Evolutionary conservation across 805 yeast genomes (phyloP), one percentile per base, ranked within the genome.

Genomic region (Phaffomyces thermotolerans): DNA sequence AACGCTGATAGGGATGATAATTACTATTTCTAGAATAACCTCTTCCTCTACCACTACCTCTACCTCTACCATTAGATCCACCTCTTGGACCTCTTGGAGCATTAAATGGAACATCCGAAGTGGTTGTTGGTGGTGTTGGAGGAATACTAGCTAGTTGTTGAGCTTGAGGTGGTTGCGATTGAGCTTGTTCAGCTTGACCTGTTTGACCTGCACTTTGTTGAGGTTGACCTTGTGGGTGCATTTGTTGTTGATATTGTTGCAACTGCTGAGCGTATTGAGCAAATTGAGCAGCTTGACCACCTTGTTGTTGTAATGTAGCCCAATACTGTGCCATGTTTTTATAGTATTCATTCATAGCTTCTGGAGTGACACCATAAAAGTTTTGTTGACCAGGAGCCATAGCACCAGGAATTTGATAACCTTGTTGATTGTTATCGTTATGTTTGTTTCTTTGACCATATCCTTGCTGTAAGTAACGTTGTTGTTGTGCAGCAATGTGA

Each of bases 341-440:
- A 71, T 79, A 76, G 56, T 80, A 80, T 47, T 78, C 83, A 41
- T 72, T 77, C 74, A 78, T 73, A 67, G 76, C 75, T 51, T 78
- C 83, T 10, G 81, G 69, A 10, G 53, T 44, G 38, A 58, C 53
- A 39, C 55, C 58, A 7, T 42, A 46, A 32, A 43, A 51, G 13
- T 27, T 27, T 31, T 46, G 49, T 18, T 48, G 54, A 12, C 22
- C 23, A 30, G 42, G 10, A 29, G n/a, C 10, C 14, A 13, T 10
- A 10, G 14, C 29, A 25, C 27, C 27, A 25, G 27, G 12, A 25
- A 25, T 13, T 36, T 43, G 41, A 33, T 22, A 15, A 29, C 12
- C 14, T 23, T 39, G 42, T 8, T 35, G 23, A 18, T 24, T 39
- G 37, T 23, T 23, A 17, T 39, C 20, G 24, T 20, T 24, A 25